Evolutionary conservation across 2,329 filamentous ascomycete species (phyloP), one percentile per base, ranked within the genome.

Genomic region (Talaromyces amestolkiae): DNA sequence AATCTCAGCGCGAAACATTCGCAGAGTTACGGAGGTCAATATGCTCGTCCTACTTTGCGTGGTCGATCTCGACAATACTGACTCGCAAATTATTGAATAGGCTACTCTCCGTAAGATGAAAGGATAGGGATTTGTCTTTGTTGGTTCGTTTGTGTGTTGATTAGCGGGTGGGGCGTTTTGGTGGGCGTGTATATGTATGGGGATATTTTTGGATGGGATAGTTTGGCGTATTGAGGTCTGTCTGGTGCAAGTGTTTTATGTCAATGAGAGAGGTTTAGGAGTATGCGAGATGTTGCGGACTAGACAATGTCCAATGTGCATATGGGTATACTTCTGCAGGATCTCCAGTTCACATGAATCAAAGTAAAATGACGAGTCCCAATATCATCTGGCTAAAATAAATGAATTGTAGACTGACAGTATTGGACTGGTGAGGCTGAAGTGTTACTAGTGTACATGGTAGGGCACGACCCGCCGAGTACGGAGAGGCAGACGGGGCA

Each of bases 1-100:
- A 4, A 83, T 96, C 65, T 90, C 89, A n/a, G 88, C 90, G 2
- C 87, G 88, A 72, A 91, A 89, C 68, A 86, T 96, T 58, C 87
- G 88, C 75, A 93, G 90, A 75, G 91, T 91, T 56, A 91, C 91
- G 2, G 87, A 89, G 76, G 90, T 92, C 80, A 67, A 19, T 24
- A 58, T 33, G 5, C 33, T 17, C 49, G 6, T 33, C 22, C 47
- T n/a, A 17, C 24, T 27, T 35, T 27, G 13, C 15, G 37, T 27
- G 2, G 13, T 11, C 27, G 24, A 53, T 27, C 49, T 31, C 3
- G 9, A n/a, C n/a, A 19, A 9, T 37, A 10, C 53, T 56, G 31
- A 37, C 19, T 56, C 19, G 31, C 8, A n/a, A 9, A 45, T 31
- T 53, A 53, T 45, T 59, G 10, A 22, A 63, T 3, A 91, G 88